phyloP scores from a whole-genome alignment of 2,329 filamentous ascomycete species.

The Pyrenochaeta sp. region DNA sequence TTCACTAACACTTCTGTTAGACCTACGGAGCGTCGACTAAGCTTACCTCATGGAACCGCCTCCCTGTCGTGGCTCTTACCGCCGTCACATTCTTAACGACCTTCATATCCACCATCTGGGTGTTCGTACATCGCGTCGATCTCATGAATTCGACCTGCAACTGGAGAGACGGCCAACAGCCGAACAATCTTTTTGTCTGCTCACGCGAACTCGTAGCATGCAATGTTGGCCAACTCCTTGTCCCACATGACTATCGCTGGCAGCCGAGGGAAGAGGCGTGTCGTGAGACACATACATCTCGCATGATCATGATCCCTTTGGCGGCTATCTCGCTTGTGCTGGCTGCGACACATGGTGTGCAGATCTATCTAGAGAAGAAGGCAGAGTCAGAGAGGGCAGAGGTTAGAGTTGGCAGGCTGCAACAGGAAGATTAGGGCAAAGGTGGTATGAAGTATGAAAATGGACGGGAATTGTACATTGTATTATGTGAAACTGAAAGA shows the following conservation, averaged over 20 bases:
- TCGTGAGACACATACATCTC: not conserved
- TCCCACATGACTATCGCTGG: not conserved
- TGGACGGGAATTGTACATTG: no score
- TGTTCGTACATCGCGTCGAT: not conserved
- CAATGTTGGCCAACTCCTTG: not conserved
- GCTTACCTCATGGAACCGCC: no score
- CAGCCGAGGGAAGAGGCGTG: not conserved
- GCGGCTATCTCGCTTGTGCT: not conserved
- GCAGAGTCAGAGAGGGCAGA: not conserved
- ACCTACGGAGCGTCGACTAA: no score
- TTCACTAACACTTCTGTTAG: no score
- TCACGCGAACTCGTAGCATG: conserved; percentile 6
- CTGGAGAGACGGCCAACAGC: not conserved
- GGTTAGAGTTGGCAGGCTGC: no score
- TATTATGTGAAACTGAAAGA: no score
- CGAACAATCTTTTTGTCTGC: not conserved
- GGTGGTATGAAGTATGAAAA: no score
- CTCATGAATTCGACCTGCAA: not conserved
- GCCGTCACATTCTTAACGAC: not conserved
- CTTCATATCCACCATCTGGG: not conserved
- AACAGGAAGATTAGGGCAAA: no score
- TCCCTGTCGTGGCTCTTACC: not conserved
- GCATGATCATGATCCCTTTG: not conserved
- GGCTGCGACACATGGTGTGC: not conserved
- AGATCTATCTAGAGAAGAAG: not conserved